Base-by-base conservation (phyloP, 768 basidiomycete genomes). In the Sistotremastrum suecicum region DNA sequence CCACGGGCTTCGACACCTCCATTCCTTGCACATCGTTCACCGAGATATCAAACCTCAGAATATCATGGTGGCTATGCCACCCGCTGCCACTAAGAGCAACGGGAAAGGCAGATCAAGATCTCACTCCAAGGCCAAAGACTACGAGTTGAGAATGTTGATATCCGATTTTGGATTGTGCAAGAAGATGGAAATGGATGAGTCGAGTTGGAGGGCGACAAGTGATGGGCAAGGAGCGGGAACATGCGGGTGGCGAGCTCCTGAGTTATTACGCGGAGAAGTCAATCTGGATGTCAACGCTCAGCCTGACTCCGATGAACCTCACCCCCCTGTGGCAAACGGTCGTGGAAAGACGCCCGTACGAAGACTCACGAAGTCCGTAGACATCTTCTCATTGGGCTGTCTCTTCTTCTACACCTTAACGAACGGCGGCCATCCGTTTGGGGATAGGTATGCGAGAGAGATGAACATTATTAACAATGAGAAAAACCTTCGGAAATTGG, bases 31-130 rank as follows among this genome's bases (percentile, higher is more conserved):
- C 63, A 83, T 98, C 48, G 78, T 97, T n/a, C 94, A 98, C 65
- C 78, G 94, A 33, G 94, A 98, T 60, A 95, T 99, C 63, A 99
- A 99, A 57, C 94, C 94, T 4, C 94, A 94, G 61, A 99, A 99
- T 57, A 97, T 99, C 46, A 75, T 99, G 9, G 72, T 98, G 7
- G 87, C 88, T 8, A 67, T 67, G 9, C 74, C 76, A 2, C 20
- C 20, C 20, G 20, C 20, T 20, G 20, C 20, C 20, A 2, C 20
- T 20, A 20, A 20, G 20, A 20, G 20, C 20, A 20, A 20, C 20
- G 20, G 20, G 20, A 20, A 20, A 20, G 20, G 20, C 20, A 20
- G 20, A 20, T 20, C 20, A 20, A 20, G 20, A 20, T 20, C 20
- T 20, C 20, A 20, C 20, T 20, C 20, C 20, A 83, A 82, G 55